These are phyloP conservation scores for Pyrus betulifolia DNA, from an alignment of 306 rosid genomes.

Conservation along the genomic window DNA sequence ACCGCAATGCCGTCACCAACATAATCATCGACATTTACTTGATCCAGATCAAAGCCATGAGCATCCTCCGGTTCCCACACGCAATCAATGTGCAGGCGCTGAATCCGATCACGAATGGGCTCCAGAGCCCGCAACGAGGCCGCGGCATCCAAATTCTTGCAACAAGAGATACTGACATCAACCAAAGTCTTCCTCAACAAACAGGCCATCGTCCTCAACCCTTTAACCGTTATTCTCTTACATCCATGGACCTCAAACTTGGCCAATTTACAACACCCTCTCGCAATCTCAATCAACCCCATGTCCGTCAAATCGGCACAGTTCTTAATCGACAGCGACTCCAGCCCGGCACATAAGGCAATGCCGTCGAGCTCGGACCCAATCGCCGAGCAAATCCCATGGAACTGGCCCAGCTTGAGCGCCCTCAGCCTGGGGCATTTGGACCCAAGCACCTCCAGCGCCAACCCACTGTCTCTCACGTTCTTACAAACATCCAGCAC, in stretches of 20 bases:
- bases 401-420: conserved; percentile 75
- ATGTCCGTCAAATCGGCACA: conserved; percentile 74
- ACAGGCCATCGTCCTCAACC: conserved; percentile 63
- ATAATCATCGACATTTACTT: conserved; percentile 12
- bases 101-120: conserved; percentile 54
- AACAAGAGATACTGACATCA: conserved; percentile 61
- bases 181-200: conserved; percentile 49
- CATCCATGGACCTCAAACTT: conserved; percentile 69
- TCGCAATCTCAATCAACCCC: conserved; percentile 83
- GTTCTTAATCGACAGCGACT: conserved; percentile 53
- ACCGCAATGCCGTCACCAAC: background rate
- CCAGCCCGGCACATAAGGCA: conserved; percentile 68
- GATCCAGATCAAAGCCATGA: conserved; percentile 25
- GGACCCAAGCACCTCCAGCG: conserved; percentile 58
- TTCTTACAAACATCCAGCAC: conserved; percentile 77
- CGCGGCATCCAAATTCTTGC: conserved; percentile 49
- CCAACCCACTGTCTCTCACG: conserved; percentile 57
- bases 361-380: conserved; percentile 76
- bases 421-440: conserved; percentile 59
- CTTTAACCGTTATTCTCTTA: conserved; percentile 53
- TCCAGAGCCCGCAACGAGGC: conserved; percentile 60
- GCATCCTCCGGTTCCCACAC: conserved; percentile 45
- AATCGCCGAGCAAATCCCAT: conserved; percentile 62
- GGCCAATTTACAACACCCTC: conserved; percentile 66
- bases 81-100: conserved; percentile 76